Base-by-base conservation (phyloP, 768 basidiomycete species). In the Boletus reticuloceps region DNA sequence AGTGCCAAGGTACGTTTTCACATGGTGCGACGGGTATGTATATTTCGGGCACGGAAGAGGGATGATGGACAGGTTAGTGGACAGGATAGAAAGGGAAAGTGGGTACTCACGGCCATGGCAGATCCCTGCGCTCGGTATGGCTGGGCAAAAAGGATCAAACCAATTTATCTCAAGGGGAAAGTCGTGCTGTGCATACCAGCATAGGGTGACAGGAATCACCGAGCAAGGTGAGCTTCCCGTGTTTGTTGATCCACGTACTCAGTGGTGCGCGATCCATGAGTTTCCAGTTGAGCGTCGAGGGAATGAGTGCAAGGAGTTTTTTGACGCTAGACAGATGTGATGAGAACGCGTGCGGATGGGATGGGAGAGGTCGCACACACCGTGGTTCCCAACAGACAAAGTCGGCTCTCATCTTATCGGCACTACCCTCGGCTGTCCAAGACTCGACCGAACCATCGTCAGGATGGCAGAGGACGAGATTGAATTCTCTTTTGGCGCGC, bases 161-260 rank as follows among this genome's bases (percentile, higher is more conserved):
- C 37, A 45, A 16, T 4, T n/a, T 31, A 4, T 31, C 36, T 32
- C 13, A 29, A 40, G 17, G n/a, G 11, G 12, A 12, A 31, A 43
- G 16, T 5, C 1, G 25, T 6, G 20, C n/a, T 3, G 7, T 37
- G 29, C 71, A 39, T 49, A 73, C 69, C 29, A 82, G 69, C 79
- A 83, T 83, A 2, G 83, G 78, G 63, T 84, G 83, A 45, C 81
- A 82, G 0, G 82, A 74, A 59, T 84, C 83, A 2, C 82, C 82
- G 0, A 84, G 69, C 16, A 84, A 64, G 5, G 68, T 74, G 2
- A 83, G 69, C 25, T 67, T 76, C 4, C 75, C 76, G 17, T 68
- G 66, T 36, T 59, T 58, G 64, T 83, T 79, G 9, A 82, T 55
- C 82, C 82, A 83, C 0, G 74, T 77, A 0, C 69, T 65, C 48